Evolutionary conservation across 345 rosid species (phyloP).

Genomic region (Erucastrum elatum): DNA sequence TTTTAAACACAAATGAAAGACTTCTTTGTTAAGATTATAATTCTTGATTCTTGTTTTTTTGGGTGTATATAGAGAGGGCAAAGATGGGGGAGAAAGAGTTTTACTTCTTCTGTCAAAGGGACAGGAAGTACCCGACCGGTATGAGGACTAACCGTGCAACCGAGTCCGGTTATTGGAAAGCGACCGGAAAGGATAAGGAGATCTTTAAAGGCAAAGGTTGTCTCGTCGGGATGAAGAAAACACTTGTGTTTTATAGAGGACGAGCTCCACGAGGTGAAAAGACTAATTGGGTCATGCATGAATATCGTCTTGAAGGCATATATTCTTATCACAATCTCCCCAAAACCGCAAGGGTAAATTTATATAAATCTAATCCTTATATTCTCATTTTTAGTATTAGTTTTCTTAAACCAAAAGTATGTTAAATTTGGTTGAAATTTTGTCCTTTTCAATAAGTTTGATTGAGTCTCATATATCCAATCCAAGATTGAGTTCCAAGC

Average conservation of each 20-base stretch:
- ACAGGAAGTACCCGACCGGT: conserved; percentile 91
- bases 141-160: conserved; percentile 97
- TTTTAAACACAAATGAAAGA: conserved; percentile 3
- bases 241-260: conserved; percentile 92
- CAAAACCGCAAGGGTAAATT: conserved; percentile 62
- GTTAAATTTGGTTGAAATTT: conserved; percentile 19
- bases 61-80: conserved; percentile 59
- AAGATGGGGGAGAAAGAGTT: conserved; percentile 96
- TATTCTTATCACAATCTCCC: conserved; percentile 75
- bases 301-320: conserved; percentile 88
- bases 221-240: conserved; percentile 98
- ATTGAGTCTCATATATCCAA: conserved; percentile 10
- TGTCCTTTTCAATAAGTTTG: conserved; percentile 29
- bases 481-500: conserved; percentile 17
- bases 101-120: conserved; percentile 94
- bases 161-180: conserved; percentile 94
- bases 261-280: conserved; percentile 97
- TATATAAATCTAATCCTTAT: not conserved
- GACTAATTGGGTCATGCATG: conserved; percentile 98
- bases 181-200: conserved; percentile 94
- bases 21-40: conserved; percentile 22
- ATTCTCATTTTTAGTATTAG: conserved; percentile 12
- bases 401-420: conserved; percentile 30
- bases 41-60: not conserved
- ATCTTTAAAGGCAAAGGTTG: conserved; percentile 54